phyloP scores from a whole-genome alignment of 2,329 filamentous ascomycete species.

The Aspergillus japonicus region DNA sequence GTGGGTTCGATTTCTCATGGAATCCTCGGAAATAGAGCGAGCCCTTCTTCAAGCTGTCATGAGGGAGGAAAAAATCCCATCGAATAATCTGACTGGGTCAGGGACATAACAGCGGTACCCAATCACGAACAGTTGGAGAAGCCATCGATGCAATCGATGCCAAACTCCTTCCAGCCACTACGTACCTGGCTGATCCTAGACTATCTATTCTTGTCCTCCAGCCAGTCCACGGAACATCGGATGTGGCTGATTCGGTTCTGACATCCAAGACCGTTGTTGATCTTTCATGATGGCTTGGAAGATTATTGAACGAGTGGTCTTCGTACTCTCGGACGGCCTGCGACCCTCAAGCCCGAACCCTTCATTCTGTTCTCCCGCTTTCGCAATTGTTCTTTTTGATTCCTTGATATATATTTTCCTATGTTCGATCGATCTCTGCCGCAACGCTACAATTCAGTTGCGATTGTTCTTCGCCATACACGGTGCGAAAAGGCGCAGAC shows the following conservation, averaged over 20 bases:
- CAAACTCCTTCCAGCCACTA: not conserved
- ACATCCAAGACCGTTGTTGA: not conserved
- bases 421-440: not conserved
- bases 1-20: not conserved
- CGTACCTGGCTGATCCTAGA: not conserved
- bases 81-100: slow-evolving; percentile 1
- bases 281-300: not conserved
- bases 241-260: slow-evolving; percentile 5
- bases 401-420: not conserved
- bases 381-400: not conserved
- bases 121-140: slow-evolving; percentile 4
- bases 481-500: not conserved
- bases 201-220: not conserved
- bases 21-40: not conserved
- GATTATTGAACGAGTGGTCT: not conserved
- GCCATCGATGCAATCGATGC: slow-evolving; percentile 6
- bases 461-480: not conserved
- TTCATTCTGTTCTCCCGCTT: not conserved
- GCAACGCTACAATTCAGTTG: not conserved
- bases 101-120: slow-evolving; percentile 7
- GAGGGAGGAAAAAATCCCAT: not conserved
- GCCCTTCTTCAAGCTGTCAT: slow-evolving; percentile 2
- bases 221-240: not conserved
- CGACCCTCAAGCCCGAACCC: not conserved
- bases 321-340: not conserved